These are phyloP conservation scores for Chamaecrista fasciculata DNA, from an alignment of 306 rosid genomes.

Conservation along the genomic window DNA sequence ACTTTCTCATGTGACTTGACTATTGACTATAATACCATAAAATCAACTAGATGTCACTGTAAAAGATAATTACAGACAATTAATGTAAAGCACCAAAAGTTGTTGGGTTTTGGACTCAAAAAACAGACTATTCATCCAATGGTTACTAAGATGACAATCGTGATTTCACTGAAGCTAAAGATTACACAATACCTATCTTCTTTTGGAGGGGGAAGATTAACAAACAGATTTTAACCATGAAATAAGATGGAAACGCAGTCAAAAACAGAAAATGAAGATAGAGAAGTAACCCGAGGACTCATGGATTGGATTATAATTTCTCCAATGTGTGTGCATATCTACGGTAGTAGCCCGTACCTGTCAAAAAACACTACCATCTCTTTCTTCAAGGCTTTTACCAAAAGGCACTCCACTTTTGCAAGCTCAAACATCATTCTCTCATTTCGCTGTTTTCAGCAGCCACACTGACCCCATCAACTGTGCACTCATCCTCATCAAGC, in stretches of 20 bases:
- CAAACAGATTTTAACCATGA: constrained; percentile 28
- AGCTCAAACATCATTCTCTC: constrained; percentile 23
- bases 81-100: constrained; percentile 1
- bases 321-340: constrained; percentile 38
- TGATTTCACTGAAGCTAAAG: constrained; percentile 8
- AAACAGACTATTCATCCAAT: constrained; percentile 33
- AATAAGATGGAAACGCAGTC: constrained; percentile 31
- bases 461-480: constrained; percentile 21
- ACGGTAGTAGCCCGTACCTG: constrained; percentile 40
- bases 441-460: constrained; percentile 32
- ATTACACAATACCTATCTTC: constrained; percentile 21
- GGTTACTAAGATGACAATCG: constrained; percentile 30
- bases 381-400: constrained; percentile 35
- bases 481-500: constrained; percentile 52
- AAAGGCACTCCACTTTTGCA: constrained; percentile 30
- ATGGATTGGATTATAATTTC: constrained; percentile 46
- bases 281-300: constrained; percentile 23
- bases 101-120: constrained; percentile 17
- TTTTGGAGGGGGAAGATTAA: constrained; percentile 8
- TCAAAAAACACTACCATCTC: constrained; percentile 42
- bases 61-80: constrained; percentile 22
- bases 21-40: not conserved
- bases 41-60: not conserved
- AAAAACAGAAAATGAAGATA: not conserved
- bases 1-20: not conserved